These are phyloP conservation scores for Rhizophagus sp. DNA, from an alignment of 192 early-diverging fungal species.

Conservation along the genomic window DNA sequence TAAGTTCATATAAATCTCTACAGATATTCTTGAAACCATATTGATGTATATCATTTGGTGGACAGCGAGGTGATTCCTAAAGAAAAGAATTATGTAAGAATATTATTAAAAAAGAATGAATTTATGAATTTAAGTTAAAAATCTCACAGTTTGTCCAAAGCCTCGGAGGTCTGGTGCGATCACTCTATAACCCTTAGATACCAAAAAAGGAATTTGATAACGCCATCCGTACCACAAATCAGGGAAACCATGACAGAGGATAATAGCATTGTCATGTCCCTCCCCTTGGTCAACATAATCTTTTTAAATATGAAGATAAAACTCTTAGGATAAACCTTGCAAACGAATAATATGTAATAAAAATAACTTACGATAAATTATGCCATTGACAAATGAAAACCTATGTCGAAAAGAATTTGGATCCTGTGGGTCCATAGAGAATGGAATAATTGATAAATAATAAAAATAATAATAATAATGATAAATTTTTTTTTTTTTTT, in stretches of 20 bases:
- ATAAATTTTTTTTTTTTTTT: too few species aligned
- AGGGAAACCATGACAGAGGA: slow-evolving; percentile 46
- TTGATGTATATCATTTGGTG: slow-evolving; percentile 33
- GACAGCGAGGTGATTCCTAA: slow-evolving; percentile 41
- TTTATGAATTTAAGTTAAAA: background rate
- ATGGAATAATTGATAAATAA: too few species aligned
- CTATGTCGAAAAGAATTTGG: slow-evolving; percentile 24
- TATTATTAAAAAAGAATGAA: background rate
- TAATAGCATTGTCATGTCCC: slow-evolving; percentile 34
- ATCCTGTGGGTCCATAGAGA: slow-evolving; percentile 3
- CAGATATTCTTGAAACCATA: slow-evolving; percentile 55
- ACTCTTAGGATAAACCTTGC: background rate
- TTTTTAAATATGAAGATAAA: slow-evolving; percentile 1
- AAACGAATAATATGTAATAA: too few species aligned
- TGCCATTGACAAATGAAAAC: slow-evolving; percentile 26
- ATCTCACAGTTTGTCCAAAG: slow-evolving; percentile 52
- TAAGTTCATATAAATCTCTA: slow-evolving; percentile 54
- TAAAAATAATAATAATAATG: too few species aligned
- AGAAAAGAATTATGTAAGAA: background rate
- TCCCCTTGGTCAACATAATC: slow-evolving; percentile 49
- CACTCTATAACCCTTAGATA: slow-evolving; percentile 57
- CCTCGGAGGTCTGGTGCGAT: slow-evolving; percentile 54
- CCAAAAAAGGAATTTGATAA: slow-evolving; percentile 53
- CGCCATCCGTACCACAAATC: slow-evolving; percentile 49
- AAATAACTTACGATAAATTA: slow-evolving; percentile 19